phyloP scores from a whole-genome alignment of 2,329 filamentous ascomycete genomes.

The Diatrype stigma region DNA sequence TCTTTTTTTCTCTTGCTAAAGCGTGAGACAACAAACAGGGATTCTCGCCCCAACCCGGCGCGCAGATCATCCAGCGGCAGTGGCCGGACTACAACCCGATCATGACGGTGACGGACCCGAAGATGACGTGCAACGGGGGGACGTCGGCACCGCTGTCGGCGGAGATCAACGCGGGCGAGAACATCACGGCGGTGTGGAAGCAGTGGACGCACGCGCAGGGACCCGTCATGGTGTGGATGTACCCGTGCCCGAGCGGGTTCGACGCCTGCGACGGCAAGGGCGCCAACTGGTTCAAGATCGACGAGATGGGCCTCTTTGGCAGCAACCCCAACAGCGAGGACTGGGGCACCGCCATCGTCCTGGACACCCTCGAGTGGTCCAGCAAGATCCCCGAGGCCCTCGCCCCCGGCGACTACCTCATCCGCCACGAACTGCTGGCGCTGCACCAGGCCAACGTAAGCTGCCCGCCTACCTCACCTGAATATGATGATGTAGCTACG shows the following conservation, averaged over 20 bases:
- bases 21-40: slow-evolving; percentile 26
- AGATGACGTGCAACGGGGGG: slow-evolving; percentile 54
- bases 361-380: slow-evolving; percentile 43
- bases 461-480: slow-evolving; percentile 17
- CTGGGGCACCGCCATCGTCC: slow-evolving; percentile 45
- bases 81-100: slow-evolving; percentile 56
- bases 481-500: not conserved
- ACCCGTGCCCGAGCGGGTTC: slow-evolving; percentile 48
- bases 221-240: slow-evolving; percentile 55
- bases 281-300: slow-evolving; percentile 57
- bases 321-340: slow-evolving; percentile 38
- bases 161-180: slow-evolving; percentile 41
- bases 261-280: slow-evolving; percentile 46
- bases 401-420: slow-evolving; percentile 48
- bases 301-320: slow-evolving; percentile 46
- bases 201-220: slow-evolving; percentile 58
- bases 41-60: slow-evolving; percentile 43
- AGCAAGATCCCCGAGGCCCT: slow-evolving; percentile 45
- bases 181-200: slow-evolving; percentile 46
- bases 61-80: slow-evolving; percentile 53
- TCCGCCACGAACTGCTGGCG: slow-evolving; percentile 54
- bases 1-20: not conserved
- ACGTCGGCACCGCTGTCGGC: slow-evolving; percentile 41
- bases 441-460: slow-evolving; percentile 47
- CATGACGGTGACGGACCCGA: slow-evolving; percentile 41